Evolutionary conservation across 2,329 filamentous ascomycete species (phyloP).

Genomic region (Nemania sp.): DNA sequence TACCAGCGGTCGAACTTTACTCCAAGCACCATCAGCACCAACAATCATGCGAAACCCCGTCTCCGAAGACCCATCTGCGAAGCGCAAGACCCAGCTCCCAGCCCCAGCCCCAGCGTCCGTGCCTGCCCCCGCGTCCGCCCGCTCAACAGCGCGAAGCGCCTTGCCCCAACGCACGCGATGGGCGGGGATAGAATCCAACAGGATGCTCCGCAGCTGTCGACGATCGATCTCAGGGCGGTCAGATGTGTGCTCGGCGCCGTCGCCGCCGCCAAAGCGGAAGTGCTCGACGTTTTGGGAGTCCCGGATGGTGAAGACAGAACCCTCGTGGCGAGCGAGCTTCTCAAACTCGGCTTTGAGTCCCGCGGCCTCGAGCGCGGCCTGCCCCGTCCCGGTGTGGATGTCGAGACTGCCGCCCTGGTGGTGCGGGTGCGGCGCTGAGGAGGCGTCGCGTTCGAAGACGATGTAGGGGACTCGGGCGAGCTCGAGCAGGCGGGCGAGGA

Average conservation of each 20-base stretch:
- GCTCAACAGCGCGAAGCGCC: conserved; percentile 4
- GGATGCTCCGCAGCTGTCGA: conserved; percentile 17
- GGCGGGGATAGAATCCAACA: conserved; percentile 23
- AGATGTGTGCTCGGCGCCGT: neutral
- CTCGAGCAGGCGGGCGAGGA: conserved; percentile 26
- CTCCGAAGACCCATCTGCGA: conserved; percentile 19
- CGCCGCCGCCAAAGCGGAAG: neutral
- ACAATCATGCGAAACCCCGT: conserved; percentile 41
- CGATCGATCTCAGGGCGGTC: conserved; percentile 34
- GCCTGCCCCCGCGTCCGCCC: conserved; percentile 33
- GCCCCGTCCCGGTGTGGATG: conserved; percentile 42
- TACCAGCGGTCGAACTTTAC: conserved; percentile 39
- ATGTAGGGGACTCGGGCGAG: conserved; percentile 19
- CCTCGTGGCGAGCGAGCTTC: conserved; percentile 27
- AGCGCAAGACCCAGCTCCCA: conserved; percentile 8
- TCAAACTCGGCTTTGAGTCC: conserved; percentile 36
- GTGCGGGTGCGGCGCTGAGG: neutral
- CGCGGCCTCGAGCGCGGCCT: conserved; percentile 36
- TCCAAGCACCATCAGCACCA: conserved; percentile 46
- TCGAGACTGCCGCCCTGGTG: conserved; percentile 50
- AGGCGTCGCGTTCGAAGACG: conserved; percentile 26
- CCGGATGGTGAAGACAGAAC: conserved; percentile 18
- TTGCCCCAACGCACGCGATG: conserved; percentile 28
- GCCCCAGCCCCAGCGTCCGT: too few species aligned
- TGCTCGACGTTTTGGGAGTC: conserved; percentile 2